Evolutionary conservation across 306 rosid species (phyloP).

Genomic region (Vachellia pachyceras): DNA sequence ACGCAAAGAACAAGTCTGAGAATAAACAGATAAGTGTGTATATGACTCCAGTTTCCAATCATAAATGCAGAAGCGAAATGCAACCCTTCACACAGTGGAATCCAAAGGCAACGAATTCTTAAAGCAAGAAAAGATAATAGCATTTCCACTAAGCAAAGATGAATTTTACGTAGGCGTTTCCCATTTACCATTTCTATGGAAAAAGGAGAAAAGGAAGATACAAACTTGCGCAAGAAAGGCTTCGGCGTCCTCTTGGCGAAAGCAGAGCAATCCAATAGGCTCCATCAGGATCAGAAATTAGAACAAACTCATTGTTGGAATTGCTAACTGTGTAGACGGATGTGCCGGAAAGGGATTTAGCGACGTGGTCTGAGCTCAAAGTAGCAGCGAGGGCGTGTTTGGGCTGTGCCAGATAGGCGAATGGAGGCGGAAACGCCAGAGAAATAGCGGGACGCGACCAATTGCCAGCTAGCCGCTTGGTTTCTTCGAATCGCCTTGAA

Average conservation of each 20-base stretch:
- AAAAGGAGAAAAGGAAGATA: not conserved
- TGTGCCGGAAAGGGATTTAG: conserved; percentile 82
- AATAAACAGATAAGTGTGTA: not conserved
- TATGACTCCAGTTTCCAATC: not conserved
- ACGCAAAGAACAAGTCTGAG: not conserved
- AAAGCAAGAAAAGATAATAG: not conserved
- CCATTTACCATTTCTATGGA: not conserved
- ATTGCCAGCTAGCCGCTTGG: conserved; percentile 58
- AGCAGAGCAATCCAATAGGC: conserved; percentile 91
- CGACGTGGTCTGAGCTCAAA: conserved; percentile 65
- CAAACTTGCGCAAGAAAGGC: conserved; percentile 87
- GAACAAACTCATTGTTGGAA: conserved; percentile 93
- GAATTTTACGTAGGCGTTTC: not conserved
- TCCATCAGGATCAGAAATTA: conserved; percentile 77
- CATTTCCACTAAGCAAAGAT: not conserved
- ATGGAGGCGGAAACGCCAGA: conserved; percentile 40
- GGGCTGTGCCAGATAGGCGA: conserved; percentile 52
- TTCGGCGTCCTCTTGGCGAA: conserved; percentile 93
- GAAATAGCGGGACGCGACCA: conserved; percentile 35
- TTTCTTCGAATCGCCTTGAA: conserved; percentile 60
- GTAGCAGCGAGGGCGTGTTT: conserved; percentile 74
- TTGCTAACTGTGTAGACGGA: conserved; percentile 89
- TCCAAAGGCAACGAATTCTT: not conserved
- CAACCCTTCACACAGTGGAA: not conserved
- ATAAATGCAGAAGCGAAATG: not conserved